phyloP scores from a whole-genome alignment of 345 rosid genomes.

The Eucalyptus paniculata region DNA sequence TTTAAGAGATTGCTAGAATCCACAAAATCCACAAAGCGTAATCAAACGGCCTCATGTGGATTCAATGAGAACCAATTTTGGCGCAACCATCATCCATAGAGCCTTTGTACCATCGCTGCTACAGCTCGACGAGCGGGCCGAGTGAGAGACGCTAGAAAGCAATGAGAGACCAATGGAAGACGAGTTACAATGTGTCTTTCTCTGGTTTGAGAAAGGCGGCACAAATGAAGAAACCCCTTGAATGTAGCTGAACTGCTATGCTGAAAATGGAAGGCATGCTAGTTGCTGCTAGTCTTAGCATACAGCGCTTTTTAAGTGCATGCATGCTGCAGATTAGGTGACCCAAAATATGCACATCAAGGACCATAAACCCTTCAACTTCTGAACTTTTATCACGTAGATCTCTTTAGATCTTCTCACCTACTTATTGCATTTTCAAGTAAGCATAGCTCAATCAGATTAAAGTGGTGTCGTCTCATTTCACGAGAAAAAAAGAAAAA shows the following conservation, averaged over 20 bases:
- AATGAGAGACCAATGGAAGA: background rate
- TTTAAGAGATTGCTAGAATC: background rate
- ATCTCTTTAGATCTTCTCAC: background rate
- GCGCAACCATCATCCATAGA: background rate
- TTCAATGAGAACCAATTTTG: background rate
- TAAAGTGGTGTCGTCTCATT: background rate
- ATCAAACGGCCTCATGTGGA: background rate
- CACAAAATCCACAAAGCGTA: background rate
- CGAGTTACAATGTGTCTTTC: background rate
- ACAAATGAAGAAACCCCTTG: background rate
- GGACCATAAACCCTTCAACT: background rate
- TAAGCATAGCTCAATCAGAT: background rate
- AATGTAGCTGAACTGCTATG: background rate
- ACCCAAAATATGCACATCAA: background rate
- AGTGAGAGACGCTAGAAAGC: background rate
- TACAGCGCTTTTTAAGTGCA: background rate
- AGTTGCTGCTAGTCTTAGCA: background rate
- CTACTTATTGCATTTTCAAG: background rate
- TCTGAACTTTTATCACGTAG: background rate
- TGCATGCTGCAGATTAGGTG: background rate
- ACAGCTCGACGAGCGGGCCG: background rate
- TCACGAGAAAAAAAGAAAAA: background rate
- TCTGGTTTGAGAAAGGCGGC: background rate
- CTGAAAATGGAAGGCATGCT: background rate
- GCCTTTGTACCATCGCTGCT: background rate